Base-by-base conservation (phyloP, 441 rosid species). In the Aleurites moluccanus region DNA sequence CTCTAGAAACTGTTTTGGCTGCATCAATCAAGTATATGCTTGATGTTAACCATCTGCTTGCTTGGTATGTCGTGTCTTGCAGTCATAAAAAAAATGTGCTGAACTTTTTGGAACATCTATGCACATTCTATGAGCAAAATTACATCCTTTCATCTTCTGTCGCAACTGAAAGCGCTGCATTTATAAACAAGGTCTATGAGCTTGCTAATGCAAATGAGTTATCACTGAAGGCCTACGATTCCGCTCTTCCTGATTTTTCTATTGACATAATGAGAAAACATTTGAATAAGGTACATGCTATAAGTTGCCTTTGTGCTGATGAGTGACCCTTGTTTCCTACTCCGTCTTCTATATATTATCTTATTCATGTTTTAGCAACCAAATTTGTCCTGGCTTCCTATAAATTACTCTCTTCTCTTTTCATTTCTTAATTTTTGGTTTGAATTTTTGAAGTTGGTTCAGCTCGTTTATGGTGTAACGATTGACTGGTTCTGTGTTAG, bases 21-120 rank as follows among this genome's bases (percentile, higher is more conserved):
- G 68, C 23, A 21, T 44, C 45, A 64, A 33, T 64, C 14, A 55
- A 65, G 40, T 40, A 38, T 35, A 23, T 63, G 30, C 42, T 42
- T 70, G 52, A 50, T 72, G 13, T 61, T 64, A 38, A 77, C 74
- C 64, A 42, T 67, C 42, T 67, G 62, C 70, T 69, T 81, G 62
- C 70, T 82, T 61, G 59, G 69, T 82, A 61, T 82, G 53, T 77
- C 74, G 40, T 80, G 74, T 77, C 67, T 77, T 85, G 85, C 92
- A 94, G 98, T 81, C 88, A 89, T 79, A 90, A 89, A 86, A 88
- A 86, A 80, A 88, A 85, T 75, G 94, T 86, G 56, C 80, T 94
- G 73, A 72, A 84, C 64, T 96, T 94, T 82, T 79, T 96, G 87
- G 98, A 92, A 75, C 90, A 88, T 75, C 78, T 92, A 8, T 91